Base-by-base conservation (phyloP, 495 filamentous ascomycete species). In the Neurospora sp. region DNA sequence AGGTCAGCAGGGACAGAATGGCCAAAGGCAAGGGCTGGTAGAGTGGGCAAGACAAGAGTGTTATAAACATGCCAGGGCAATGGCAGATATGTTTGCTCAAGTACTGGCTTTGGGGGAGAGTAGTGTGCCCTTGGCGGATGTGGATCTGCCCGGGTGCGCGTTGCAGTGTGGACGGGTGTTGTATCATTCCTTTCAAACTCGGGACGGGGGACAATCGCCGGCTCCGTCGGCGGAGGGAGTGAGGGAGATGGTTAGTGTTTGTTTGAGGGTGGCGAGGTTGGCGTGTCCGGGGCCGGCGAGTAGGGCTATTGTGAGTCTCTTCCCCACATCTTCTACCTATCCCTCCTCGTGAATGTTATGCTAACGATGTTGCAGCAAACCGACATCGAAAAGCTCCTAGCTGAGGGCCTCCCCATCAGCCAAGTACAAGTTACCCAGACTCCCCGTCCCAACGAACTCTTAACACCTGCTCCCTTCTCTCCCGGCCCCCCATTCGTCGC, bases 91-190 rank as follows among this genome's bases (percentile, higher is more conserved):
- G 73, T 84, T 87, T 73, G 80, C 82, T 4, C 75, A 82, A 59
- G 72, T 86, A 24, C 73, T 86, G 71, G 78, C 78, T 13, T 79
- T 85, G 4, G 79, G 81, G 4, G 80, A 62, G 0, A 62, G 77
- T 71, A 82, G 78, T 19, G 78, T 82, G 4, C 83, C 83, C 0
- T 78, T 86, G 11, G 83, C 83, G 10, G 85, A 86, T 71, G 75
- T 86, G 9, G 85, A 86, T 74, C 74, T 87, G 45, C 78, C 84
- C n/a, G 79, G 81, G 0, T 87, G 85, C 71, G 83, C 83, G 1
- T 84, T 84, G 54, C 85, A 87, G 73, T 87, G 84, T 72, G 78
- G 80, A 11, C 77, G 82, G 69, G 81, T 85, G 73, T 73, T 87
- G 74, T 79, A 79, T 71, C 80, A 82, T 40, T 79, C 78, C 8